phyloP scores from a whole-genome alignment of 192 early-diverging fungal genomes.

The Globomyces pollinis-pini region DNA sequence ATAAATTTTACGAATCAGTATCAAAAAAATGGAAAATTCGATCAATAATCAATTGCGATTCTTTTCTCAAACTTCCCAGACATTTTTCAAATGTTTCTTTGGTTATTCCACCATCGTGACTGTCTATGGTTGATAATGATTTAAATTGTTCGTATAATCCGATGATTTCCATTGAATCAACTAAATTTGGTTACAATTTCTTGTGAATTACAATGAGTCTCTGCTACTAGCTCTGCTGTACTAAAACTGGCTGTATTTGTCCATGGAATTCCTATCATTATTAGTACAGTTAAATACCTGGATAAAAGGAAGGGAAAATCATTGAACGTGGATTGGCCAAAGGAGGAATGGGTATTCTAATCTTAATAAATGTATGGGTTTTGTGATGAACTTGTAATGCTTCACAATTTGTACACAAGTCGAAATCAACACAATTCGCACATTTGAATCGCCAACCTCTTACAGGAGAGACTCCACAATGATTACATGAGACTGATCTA shows the following conservation, averaged over 20 bases:
- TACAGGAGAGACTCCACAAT: conserved; percentile 79
- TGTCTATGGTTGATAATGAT: conserved; percentile 62
- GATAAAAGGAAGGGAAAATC: conserved; percentile 70
- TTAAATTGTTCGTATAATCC: conserved; percentile 84
- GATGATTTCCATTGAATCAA: conserved; percentile 76
- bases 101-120: conserved; percentile 62
- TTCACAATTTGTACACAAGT: conserved; percentile 90
- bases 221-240: conserved; percentile 39
- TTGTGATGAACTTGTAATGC: conserved; percentile 63
- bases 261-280: conserved; percentile 26
- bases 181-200: conserved; percentile 39
- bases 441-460: conserved; percentile 89
- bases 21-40: conserved; percentile 90
- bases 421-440: conserved; percentile 86
- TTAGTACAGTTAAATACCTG: no score
- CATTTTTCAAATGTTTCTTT: conserved; percentile 74
- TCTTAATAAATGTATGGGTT: conserved; percentile 86
- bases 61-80: conserved; percentile 74
- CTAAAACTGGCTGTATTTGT: conserved; percentile 16
- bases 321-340: conserved; percentile 70
- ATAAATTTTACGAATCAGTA: no score
- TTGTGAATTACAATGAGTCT: conserved; percentile 69
- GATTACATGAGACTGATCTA: conserved; percentile 87
- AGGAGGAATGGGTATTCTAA: conserved; percentile 85
- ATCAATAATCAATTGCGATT: conserved; percentile 76